Conservation (phyloP, 148 eudicot species). For the Chenopodium suecicum region DNA sequence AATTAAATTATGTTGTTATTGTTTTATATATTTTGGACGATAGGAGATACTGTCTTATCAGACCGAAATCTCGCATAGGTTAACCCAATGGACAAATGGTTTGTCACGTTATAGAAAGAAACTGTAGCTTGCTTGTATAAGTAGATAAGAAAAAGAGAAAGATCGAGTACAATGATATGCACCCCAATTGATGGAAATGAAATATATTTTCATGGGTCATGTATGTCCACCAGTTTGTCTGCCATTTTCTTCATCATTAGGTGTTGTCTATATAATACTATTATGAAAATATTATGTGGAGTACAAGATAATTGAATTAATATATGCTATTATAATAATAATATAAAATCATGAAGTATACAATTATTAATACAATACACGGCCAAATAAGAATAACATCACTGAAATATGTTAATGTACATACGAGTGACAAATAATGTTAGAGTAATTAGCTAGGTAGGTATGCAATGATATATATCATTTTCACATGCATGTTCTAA, state of each 20-base stretch:
- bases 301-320: not conserved
- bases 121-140: constrained; percentile 25
- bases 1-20: too few species aligned
- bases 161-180: constrained; percentile 6
- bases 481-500: not conserved
- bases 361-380: not conserved
- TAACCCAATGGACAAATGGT: too few species aligned
- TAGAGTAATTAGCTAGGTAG: not conserved
- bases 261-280: not conserved
- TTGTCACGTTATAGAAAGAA: too few species aligned
- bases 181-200: constrained; percentile 6
- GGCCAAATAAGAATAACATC: not conserved
- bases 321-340: too few species aligned
- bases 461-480: constrained; percentile 7
- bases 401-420: not conserved
- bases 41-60: too few species aligned
- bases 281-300: not conserved
- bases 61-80: too few species aligned
- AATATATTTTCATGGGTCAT: constrained; percentile 28
- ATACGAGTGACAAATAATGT: not conserved
- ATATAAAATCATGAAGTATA: too few species aligned
- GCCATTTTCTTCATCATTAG: constrained; percentile 9
- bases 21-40: too few species aligned
- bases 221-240: constrained; percentile 20
- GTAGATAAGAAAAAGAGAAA: constrained; percentile 4